phyloP scores from a whole-genome alignment of 306 rosid species.

The Purshia tridentata region DNA sequence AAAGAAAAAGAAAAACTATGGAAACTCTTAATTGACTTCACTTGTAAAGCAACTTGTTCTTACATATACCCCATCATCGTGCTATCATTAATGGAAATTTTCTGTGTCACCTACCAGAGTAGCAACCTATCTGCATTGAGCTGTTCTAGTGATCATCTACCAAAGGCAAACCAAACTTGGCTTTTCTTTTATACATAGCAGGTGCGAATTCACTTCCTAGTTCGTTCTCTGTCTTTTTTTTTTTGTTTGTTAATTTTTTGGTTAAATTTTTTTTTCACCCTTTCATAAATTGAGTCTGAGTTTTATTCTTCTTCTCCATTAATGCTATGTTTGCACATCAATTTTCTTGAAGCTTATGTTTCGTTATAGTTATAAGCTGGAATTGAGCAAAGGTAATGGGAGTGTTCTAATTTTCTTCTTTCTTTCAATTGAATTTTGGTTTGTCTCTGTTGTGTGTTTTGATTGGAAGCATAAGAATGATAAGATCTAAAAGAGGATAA shows the following conservation, averaged over 20 bases:
- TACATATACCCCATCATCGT: neutral
- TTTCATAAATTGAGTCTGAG: no score
- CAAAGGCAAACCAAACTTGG: neutral
- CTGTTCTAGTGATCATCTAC: neutral
- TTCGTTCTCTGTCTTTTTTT: neutral
- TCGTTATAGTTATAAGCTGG: neutral
- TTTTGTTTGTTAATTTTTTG: neutral
- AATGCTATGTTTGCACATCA: neutral
- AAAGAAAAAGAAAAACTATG: neutral
- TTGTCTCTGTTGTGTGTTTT: no score
- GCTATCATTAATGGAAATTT: neutral
- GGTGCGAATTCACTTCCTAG: neutral
- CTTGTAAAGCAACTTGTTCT: neutral
- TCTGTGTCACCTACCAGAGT: neutral
- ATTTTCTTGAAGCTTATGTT: neutral
- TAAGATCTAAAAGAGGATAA: no score
- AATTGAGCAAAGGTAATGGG: neutral
- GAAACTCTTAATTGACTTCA: neutral
- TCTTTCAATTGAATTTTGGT: neutral
- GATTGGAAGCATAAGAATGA: no score
- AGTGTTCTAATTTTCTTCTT: no score
- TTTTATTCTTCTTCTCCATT: no score
- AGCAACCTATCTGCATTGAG: neutral
- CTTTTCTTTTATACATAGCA: neutral
- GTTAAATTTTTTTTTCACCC: no score